Evolutionary conservation across 2,329 filamentous ascomycete species (phyloP).

Genomic region (Xylogone sp.): DNA sequence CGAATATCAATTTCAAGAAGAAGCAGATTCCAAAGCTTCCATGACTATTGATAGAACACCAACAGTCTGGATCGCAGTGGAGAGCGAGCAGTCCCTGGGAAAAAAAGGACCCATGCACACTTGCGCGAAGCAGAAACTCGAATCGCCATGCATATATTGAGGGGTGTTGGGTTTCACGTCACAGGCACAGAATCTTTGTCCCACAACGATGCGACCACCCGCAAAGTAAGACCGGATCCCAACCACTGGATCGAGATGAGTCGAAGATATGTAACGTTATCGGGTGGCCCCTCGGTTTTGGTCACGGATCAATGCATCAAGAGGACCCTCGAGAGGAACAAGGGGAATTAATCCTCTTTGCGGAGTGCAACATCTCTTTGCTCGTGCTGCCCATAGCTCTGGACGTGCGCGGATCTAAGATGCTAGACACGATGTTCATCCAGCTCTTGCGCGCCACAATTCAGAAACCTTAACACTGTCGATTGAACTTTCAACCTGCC

Average conservation of each 20-base stretch:
- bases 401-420: not conserved
- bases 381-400: not conserved
- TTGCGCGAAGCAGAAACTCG: not conserved
- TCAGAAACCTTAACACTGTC: no score
- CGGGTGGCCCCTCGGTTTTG: not conserved
- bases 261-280: not conserved
- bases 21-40: no score
- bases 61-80: no score
- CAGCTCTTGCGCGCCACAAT: not conserved
- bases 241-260: not conserved
- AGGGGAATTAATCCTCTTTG: not conserved
- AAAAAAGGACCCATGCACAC: not conserved
- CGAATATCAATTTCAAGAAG: conserved; percentile 6
- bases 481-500: not conserved
- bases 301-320: not conserved
- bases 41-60: no score
- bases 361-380: not conserved
- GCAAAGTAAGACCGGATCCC: not conserved
- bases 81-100: no score
- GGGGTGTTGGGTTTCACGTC: not conserved
- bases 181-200: not conserved
- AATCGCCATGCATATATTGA: no score
- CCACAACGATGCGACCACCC: not conserved
- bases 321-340: not conserved
- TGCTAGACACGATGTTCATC: not conserved